Conservation (phyloP, 1,139 yeast genomes). For the Lodderomyces margitis region DNA sequence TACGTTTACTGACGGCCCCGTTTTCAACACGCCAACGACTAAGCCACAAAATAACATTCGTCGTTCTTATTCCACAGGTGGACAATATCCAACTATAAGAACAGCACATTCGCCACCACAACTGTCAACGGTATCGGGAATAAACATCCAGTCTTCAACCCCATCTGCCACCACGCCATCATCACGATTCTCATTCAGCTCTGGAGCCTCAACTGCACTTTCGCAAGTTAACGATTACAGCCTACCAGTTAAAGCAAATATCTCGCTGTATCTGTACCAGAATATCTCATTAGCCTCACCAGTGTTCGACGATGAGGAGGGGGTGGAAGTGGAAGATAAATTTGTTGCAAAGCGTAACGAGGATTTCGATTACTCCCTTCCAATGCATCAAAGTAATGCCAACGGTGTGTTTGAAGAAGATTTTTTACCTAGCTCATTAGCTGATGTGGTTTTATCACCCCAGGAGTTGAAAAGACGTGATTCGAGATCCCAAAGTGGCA, state of each 20-base stretch:
- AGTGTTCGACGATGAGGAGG: constrained; percentile 38
- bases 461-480: constrained; percentile 68
- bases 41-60: background rate
- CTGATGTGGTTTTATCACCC: constrained; percentile 71
- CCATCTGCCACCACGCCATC: constrained; percentile 11
- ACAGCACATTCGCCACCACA: constrained; percentile 4
- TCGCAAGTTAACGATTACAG: constrained; percentile 5
- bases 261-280: constrained; percentile 4
- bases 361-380: background rate
- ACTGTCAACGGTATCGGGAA: background rate
- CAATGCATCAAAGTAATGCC: constrained; percentile 15
- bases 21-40: background rate
- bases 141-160: constrained; percentile 5
- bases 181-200: constrained; percentile 10
- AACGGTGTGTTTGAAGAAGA: constrained; percentile 56
- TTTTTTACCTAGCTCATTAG: constrained; percentile 71
- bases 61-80: background rate
- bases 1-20: background rate
- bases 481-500: constrained; percentile 54
- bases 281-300: constrained; percentile 43
- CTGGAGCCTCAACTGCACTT: constrained; percentile 4
- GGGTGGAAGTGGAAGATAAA: constrained; percentile 22
- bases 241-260: background rate
- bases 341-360: background rate
- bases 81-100: background rate